Base-by-base conservation (phyloP, 2,329 filamentous ascomycete genomes). In the Microthyrium microscopicum region DNA sequence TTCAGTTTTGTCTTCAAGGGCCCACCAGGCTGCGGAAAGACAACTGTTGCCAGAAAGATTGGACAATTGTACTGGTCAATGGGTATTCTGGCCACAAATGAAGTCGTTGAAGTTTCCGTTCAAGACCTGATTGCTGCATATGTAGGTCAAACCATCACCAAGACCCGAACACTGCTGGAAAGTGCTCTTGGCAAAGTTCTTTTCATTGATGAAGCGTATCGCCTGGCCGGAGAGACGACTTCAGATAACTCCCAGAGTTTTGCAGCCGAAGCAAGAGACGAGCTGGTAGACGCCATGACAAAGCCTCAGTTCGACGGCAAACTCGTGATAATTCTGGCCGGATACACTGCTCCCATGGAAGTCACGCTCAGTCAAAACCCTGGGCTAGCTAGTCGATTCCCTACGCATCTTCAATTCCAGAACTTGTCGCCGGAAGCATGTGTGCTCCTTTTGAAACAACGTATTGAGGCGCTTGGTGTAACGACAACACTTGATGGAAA, bases 191-290 rank as follows among this genome's bases (percentile, higher is more conserved):
- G 81, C 0, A 87, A 85, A 41, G 77, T 85, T 0, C 62, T 87
- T 0, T 68, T 87, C 11, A 83, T 87, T 3, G 80, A 87, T 40
- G 80, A 89, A 46, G 79, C 79, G 0, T 85, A 87, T 41, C 70
- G 72, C 20, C 58, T 87, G n/a, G n/a, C n/a, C n/a, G n/a, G n/a
- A n/a, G n/a, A n/a, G n/a, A n/a, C n/a, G n/a, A n/a, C n/a, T n/a
- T n/a, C n/a, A n/a, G n/a, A n/a, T n/a, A n/a, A n/a, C n/a, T n/a
- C 22, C 22, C 22, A 25, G 13, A 25, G 9, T 25, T 13, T 13
- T 9, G 22, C 22, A 25, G 22, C n/a, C n/a, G n/a, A n/a, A n/a
- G n/a, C n/a, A n/a, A 29, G 20, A 34, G 32, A 3, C 9, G 22
- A 31, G 22, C 25, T 34, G 8, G 17, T 29, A 15, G 25, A 34